Evolutionary conservation across 768 basidiomycete genomes (phyloP).

Genomic region (Pholiota microspora): DNA sequence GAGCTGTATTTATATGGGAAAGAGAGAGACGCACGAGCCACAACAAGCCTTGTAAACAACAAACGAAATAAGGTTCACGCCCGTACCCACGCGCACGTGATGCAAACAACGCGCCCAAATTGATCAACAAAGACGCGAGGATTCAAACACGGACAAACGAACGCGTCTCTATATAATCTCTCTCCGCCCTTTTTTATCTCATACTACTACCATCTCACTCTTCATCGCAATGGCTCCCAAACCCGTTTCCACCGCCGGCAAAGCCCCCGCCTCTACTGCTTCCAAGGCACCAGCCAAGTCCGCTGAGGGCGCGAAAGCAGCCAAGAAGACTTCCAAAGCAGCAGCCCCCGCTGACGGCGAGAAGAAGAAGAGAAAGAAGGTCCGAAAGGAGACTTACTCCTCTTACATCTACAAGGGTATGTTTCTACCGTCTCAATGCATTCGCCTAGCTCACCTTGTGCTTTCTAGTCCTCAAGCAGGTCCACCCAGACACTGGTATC

Average conservation of each 20-base stretch:
- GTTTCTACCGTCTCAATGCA: conserved; percentile 6
- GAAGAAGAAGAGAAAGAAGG: conserved; percentile 88
- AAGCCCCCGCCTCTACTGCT: conserved; percentile 68
- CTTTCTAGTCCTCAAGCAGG: conserved; percentile 83
- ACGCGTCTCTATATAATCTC: conserved; percentile 41
- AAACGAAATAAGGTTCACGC: conserved; percentile 46
- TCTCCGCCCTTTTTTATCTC: conserved; percentile 29
- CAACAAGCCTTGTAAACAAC: conserved; percentile 17
- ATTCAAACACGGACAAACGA: conserved; percentile 42
- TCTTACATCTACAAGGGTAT: conserved; percentile 92
- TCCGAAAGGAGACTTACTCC: conserved; percentile 89
- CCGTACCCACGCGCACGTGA: conserved; percentile 34
- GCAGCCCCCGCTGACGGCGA: conserved; percentile 64
- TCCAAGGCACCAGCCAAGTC: conserved; percentile 75
- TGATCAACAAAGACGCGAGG: conserved; percentile 41
- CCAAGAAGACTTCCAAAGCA: conserved; percentile 77
- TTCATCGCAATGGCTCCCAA: conserved; percentile 65
- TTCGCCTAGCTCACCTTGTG: background rate
- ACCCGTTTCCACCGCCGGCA: conserved; percentile 84
- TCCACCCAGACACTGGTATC: conserved; percentile 98
- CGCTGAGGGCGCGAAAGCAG: conserved; percentile 63
- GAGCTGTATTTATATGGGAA: conserved; percentile 36
- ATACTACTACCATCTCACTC: conserved; percentile 31
- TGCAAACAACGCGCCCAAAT: conserved; percentile 38
- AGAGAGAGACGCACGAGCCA: conserved; percentile 23